Base-by-base conservation (phyloP, 2,329 filamentous ascomycete species). In the Aspergillus puulaauensis region DNA sequence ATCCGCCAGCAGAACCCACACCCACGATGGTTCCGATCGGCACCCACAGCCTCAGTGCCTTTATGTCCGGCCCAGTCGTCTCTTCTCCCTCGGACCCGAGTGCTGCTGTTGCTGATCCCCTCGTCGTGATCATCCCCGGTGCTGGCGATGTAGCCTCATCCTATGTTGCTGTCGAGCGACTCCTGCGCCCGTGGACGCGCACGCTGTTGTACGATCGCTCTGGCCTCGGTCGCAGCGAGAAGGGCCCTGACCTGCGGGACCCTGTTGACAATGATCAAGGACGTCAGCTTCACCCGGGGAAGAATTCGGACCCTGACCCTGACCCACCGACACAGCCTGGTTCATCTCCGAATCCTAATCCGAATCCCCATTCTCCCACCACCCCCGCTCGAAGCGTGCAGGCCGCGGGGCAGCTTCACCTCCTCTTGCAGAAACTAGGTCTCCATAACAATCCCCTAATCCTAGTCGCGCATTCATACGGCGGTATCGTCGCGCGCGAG, bases 391-490 rank as follows among this genome's bases (percentile, higher is more conserved):
- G 19, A 19, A 31, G 27, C 27, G 60, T 64, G 0, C 58, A 48
- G 2, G 67, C 71, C 24, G 73, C 73, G 5, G 41, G 54, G 12
- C 73, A 31, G 1, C 9, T 31, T 0, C 27, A 31, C 27, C 27
- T 31, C 8, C 27, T 31, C 27, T 11, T 31, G 3, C 27, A 11
- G 27, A 31, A 31, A 4, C 1, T 31, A 4, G 27, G 9, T 11
- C 27, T 31, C 9, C 2, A 31, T 31, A 9, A 4, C 1, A 9
- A 31, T 11, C 27, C 27, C 1, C 66, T 72, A 15, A 43, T 76
- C 3, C 62, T 78, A 6, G 67, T 72, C 2, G 75, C 66, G 1
- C 76, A 78, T 59, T 77, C 74, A 11, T 78, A 75, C 51, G 76
- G 76, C 7, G 75, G 66, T 1, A 71, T 77, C 43, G 62, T 77